Conservation (phyloP, 345 rosid species). For the Citropsis articulata region DNA sequence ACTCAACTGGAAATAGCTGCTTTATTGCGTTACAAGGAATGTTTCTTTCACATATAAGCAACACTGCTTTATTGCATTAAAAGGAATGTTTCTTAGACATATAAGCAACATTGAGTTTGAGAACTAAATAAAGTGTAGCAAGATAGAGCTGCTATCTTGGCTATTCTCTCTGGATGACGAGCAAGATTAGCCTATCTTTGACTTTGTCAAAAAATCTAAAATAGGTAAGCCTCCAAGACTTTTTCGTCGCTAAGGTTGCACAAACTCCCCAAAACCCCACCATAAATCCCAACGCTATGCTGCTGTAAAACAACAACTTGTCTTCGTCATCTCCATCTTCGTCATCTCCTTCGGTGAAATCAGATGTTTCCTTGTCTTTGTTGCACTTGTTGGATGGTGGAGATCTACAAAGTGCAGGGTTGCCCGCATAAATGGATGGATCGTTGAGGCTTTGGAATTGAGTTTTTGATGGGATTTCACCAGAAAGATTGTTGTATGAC, state of each 20-base stretch:
- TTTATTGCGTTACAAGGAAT: too few species aligned
- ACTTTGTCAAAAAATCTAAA: background rate
- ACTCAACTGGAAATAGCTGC: too few species aligned
- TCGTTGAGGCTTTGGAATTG: conserved; percentile 16
- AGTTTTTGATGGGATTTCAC: conserved; percentile 21
- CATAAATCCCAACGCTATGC: background rate
- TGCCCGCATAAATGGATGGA: conserved; percentile 25
- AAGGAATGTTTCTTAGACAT: too few species aligned
- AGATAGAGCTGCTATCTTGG: too few species aligned
- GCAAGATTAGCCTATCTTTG: background rate
- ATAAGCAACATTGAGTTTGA: too few species aligned
- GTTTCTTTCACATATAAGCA: too few species aligned
- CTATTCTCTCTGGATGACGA: too few species aligned
- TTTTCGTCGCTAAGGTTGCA: background rate
- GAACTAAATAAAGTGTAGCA: too few species aligned
- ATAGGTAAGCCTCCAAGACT: conserved; percentile 4
- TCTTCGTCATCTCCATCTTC: background rate
- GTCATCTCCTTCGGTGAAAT: background rate
- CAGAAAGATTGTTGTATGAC: conserved; percentile 26
- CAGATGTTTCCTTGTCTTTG: background rate
- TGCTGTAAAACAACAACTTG: background rate
- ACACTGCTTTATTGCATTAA: too few species aligned
- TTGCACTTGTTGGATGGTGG: conserved; percentile 15
- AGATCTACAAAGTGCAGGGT: conserved; percentile 15
- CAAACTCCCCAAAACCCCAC: conserved; percentile 11